A percentile compares a stretch with the other conserved stretches of the same genome.
These are phyloP conservation scores for Hamigera avellanea DNA, from an alignment of 495 filamentous ascomycete genomes.

Conservation along the genomic window DNA sequence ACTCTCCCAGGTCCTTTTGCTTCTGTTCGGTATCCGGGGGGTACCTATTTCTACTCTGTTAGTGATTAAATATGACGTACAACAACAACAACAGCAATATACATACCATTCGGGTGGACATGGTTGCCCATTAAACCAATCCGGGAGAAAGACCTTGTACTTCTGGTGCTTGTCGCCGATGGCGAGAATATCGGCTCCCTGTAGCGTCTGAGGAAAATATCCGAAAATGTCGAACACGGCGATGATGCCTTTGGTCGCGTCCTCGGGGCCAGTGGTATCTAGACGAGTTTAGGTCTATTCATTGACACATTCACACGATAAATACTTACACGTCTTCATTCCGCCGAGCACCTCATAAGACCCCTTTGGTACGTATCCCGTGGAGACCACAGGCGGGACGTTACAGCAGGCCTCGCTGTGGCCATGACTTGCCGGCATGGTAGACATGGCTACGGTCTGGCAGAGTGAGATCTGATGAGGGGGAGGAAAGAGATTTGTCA, in stretches of 20 bases:
- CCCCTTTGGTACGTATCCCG: slow-evolving; percentile 32
- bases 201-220: slow-evolving; percentile 41
- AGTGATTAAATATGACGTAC: too few species aligned
- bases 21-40: slow-evolving; percentile 63
- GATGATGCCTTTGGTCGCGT: slow-evolving; percentile 20
- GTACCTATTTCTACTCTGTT: slow-evolving; percentile 32
- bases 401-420: slow-evolving; percentile 6
- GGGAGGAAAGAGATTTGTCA: too few species aligned
- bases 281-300: too few species aligned
- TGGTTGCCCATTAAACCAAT: slow-evolving; percentile 24
- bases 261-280: slow-evolving; percentile 20
- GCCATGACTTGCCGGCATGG: not conserved
- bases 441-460: slow-evolving; percentile 1
- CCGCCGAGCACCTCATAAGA: slow-evolving; percentile 30
- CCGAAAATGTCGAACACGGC: slow-evolving; percentile 42
- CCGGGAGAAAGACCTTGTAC: slow-evolving; percentile 47
- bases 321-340: slow-evolving; percentile 28
- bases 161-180: slow-evolving; percentile 33
- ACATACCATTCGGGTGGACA: not conserved
- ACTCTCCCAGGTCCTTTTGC: slow-evolving; percentile 47
- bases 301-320: too few species aligned
- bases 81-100: not conserved
- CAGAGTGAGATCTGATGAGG: too few species aligned
- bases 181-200: slow-evolving; percentile 47
- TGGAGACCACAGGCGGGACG: slow-evolving; percentile 26